Evolutionary conservation across 768 basidiomycete genomes (phyloP).

Genomic region (Tulasnella calospora): DNA sequence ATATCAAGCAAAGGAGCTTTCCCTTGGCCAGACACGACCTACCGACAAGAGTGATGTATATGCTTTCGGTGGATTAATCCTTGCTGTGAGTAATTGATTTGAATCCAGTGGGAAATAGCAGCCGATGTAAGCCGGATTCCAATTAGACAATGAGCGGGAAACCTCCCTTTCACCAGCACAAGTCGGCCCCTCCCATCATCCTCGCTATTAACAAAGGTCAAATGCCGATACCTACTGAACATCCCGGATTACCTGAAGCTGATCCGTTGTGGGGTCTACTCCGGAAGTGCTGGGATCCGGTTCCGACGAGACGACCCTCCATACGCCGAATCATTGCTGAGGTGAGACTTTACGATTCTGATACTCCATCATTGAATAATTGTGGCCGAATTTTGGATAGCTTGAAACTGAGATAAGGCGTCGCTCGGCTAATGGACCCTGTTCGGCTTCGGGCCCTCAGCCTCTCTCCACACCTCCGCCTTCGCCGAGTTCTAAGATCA

Average conservation of each 20-base stretch:
- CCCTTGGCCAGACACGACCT: background rate
- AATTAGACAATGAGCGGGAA: background rate
- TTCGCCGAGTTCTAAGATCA: too few relatives aligned
- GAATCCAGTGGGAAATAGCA: background rate
- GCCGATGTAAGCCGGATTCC: too few relatives aligned
- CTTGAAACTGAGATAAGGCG: too few relatives aligned
- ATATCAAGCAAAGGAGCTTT: background rate
- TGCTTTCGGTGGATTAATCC: background rate
- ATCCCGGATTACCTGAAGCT: background rate
- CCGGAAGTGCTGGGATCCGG: background rate
- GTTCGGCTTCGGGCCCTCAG: too few relatives aligned
- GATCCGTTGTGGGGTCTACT: constrained; percentile 5
- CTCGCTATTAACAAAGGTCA: background rate
- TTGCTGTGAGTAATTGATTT: background rate
- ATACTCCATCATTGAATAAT: too few relatives aligned
- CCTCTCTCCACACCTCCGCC: too few relatives aligned
- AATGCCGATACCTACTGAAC: background rate
- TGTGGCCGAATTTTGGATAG: too few relatives aligned
- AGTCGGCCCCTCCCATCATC: background rate
- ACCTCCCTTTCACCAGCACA: background rate
- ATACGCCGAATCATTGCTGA: too few relatives aligned
- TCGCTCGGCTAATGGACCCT: too few relatives aligned
- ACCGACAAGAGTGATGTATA: background rate
- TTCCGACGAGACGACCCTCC: too few relatives aligned
- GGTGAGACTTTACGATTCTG: too few relatives aligned